Conservation (phyloP, 1,284 basidiomycete species). For the Tilletia caries region DNA sequence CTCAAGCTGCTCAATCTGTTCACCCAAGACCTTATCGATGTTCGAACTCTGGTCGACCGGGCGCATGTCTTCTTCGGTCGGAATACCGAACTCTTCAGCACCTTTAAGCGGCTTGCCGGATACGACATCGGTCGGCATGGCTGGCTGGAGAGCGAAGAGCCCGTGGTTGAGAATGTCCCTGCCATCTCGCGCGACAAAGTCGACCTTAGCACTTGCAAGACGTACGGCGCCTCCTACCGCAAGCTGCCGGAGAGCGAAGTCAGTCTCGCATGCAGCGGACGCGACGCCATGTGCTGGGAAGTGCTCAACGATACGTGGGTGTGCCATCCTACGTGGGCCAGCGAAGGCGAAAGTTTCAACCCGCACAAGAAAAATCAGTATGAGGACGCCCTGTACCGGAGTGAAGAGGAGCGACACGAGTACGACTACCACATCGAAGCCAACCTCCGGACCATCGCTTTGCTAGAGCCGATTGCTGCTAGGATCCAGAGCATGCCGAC, state of each 20-base stretch:
- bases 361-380: constrained; percentile 96
- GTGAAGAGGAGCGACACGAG: constrained; percentile 97
- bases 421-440: constrained; percentile 96
- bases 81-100: constrained; percentile 72
- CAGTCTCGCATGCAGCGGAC: constrained; percentile 83
- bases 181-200: constrained; percentile 50
- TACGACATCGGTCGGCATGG: constrained; percentile 68
- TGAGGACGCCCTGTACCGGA: constrained; percentile 92
- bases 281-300: constrained; percentile 90
- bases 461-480: constrained; percentile 82
- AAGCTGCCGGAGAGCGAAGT: constrained; percentile 82
- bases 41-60: constrained; percentile 79
- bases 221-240: constrained; percentile 84
- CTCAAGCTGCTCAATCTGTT: constrained; percentile 92
- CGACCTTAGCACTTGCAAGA: constrained; percentile 52
- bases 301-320: constrained; percentile 72
- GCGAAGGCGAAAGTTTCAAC: constrained; percentile 89
- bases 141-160: constrained; percentile 57
- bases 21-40: constrained; percentile 84
- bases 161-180: constrained; percentile 55
- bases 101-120: constrained; percentile 83
- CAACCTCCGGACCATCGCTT: constrained; percentile 81
- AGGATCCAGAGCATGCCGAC: constrained; percentile 85
- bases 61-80: constrained; percentile 75
- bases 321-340: constrained; percentile 93